Base-by-base conservation (phyloP, 345 rosid species). In the Brassica cretica region DNA sequence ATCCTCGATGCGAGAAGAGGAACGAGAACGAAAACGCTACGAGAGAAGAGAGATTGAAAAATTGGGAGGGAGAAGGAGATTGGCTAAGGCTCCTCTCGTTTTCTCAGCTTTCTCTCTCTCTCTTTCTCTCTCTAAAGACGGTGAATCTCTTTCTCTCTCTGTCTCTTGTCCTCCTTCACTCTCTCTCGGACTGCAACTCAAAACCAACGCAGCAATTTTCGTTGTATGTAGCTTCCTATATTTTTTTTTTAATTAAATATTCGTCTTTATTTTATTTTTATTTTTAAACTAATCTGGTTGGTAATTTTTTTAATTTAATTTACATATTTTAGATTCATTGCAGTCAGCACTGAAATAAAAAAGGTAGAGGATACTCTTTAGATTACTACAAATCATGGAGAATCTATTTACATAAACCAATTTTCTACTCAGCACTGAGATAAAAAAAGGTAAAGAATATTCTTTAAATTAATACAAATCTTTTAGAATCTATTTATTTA, bases 31-130 rank as follows among this genome's bases (percentile, higher is more conserved):
- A 6, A 33, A 33, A 33, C 6, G 37, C 37, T 33, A 35, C 41
- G 41, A 7, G 41, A 35, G 59, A 63, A 21, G 32, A 18, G 60
- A 68, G 64, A 29, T 32, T 11, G 24, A 71, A 2, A 49, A 18
- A n/a, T 15, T 72, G 14, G 72, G 53, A 72, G 62, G 63, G 73
- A 66, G 81, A 72, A 66, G 73, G 81, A 78, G 77, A 77, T 8
- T 35, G 62, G 69, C 15, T 19, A 15, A 0, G 49, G 49, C 49
- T 33, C 21, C 37, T 41, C 49, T 61, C 75, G 49, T 41, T 39
- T 35, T 76, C 51, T 75, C 33, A 35, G 41, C 60, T 56, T 66
- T 66, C 44, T 39, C 11, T 24, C 5, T 27, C 6, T 75, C 14
- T 64, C 11, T 14, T 1, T 66, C 51, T 73, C 51, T 59, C 69